phyloP scores from a whole-genome alignment of 2,329 filamentous ascomycete genomes.

The Alternaria solani region DNA sequence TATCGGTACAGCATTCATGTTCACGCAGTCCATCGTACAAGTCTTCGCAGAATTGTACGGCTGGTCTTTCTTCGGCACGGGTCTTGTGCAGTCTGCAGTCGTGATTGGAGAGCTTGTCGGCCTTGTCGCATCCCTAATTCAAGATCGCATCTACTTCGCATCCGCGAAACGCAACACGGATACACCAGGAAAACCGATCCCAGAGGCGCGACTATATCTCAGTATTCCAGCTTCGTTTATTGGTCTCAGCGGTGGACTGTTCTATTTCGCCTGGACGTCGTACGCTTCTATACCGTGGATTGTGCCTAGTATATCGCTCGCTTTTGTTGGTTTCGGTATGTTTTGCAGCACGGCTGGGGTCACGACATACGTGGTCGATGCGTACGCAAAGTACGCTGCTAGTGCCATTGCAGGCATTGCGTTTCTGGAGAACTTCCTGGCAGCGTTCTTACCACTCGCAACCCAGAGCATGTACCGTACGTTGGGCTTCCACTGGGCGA shows the following conservation, averaged over 20 bases:
- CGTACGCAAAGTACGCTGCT: constrained; percentile 60
- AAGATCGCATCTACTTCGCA: constrained; percentile 52
- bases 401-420: constrained; percentile 60
- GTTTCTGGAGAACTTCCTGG: constrained; percentile 59
- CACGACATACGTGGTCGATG: constrained; percentile 60
- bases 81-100: constrained; percentile 57
- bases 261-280: constrained; percentile 61
- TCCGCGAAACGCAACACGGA: constrained; percentile 53
- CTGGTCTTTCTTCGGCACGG: constrained; percentile 54
- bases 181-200: constrained; percentile 51
- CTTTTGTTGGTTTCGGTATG: constrained; percentile 60
- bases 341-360: constrained; percentile 57
- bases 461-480: constrained; percentile 58
- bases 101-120: constrained; percentile 58
- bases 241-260: constrained; percentile 59
- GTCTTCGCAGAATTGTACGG: constrained; percentile 53
- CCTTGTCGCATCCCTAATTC: constrained; percentile 47
- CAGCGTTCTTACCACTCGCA: constrained; percentile 59
- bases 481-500: constrained; percentile 61
- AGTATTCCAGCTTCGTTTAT: constrained; percentile 55
- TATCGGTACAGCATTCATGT: constrained; percentile 59
- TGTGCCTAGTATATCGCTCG: constrained; percentile 57
- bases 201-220: constrained; percentile 58
- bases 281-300: constrained; percentile 57
- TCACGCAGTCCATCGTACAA: constrained; percentile 58